Evolutionary conservation across 345 rosid genomes (phyloP), one percentile per base, ranked within the genome.

Genomic region (Tarenaya hassleriana): DNA sequence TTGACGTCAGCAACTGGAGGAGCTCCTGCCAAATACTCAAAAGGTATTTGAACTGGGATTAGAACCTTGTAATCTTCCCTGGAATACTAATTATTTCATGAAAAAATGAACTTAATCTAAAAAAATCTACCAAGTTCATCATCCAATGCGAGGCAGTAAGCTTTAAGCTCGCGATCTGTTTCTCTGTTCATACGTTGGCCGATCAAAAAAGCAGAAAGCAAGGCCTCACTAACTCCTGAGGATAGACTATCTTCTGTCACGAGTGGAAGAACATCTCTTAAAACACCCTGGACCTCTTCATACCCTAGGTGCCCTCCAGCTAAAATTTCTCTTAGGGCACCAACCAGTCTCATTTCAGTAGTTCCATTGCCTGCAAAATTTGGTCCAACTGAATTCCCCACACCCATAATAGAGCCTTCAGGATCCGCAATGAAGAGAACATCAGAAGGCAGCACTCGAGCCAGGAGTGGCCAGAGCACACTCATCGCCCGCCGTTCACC

Each of bases 131-230:
- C 95, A 59, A 76, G 81, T 68, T 91, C 96, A 58, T 84, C 92
- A 76, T 91, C 98, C 60, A 87, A 91, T 14, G 96, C 86, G 42
- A 91, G 96, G 73, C 98, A 91, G 61, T 79, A 91, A 1, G 98
- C 98, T 77, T 87, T 91, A 72, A 91, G 74, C 78, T 91, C 96
- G 1, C 96, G 77, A 33, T 84, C 92, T 15, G 95, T 91, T 69
- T 91, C 98, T 70, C 95, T 77, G 63, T 84, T 91, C 98, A 91
- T 84, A 34, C 96, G 88, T 41, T 91, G 98, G 45, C 98, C 98
- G 60, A 91, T 91, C 57, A 91, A 75, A 78, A 91, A 87, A 8
- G 98, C 98, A 0, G 98, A 73, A 76, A 91, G 77, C 83, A 91
- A 66, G 1, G 98, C 77, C 72, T 82, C 92, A 50, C 88, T 82